A percentile compares a stretch with the other conserved stretches of the same genome.
phyloP scores from a whole-genome alignment of 208 protist species.

The Crithidia bombi region DNA sequence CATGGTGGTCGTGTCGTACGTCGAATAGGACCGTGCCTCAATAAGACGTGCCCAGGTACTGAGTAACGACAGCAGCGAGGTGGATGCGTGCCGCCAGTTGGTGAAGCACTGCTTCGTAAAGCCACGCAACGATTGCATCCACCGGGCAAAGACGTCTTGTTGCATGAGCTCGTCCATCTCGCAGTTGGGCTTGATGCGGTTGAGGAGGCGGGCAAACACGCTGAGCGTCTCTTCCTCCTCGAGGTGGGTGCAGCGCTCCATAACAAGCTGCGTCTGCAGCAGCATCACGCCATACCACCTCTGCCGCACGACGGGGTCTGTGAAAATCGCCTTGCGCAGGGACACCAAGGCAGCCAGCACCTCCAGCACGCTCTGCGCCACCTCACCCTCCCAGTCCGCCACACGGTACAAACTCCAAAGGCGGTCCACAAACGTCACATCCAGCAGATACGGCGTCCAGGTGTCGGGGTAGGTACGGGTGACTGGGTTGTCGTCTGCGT shows the following conservation, averaged over 20 bases:
- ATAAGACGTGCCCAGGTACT: constrained; percentile 44
- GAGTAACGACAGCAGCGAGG: constrained; percentile 37
- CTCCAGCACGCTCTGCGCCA: constrained; percentile 29
- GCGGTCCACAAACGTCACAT: constrained; percentile 25
- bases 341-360: constrained; percentile 23
- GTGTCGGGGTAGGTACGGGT: constrained; percentile 19
- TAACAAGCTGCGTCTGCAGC: constrained; percentile 53
- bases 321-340: constrained; percentile 31
- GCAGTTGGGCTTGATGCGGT: constrained; percentile 66
- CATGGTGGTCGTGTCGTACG: constrained; percentile 18
- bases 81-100: constrained; percentile 30
- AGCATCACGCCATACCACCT: constrained; percentile 52
- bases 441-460: constrained; percentile 22
- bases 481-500: constrained; percentile 28
- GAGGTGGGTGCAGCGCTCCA: constrained; percentile 48
- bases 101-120: constrained; percentile 39
- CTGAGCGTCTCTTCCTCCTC: constrained; percentile 42
- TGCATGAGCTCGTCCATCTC: constrained; percentile 53
- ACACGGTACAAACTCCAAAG: constrained; percentile 33
- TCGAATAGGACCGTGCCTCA: constrained; percentile 35
- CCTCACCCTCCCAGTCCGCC: constrained; percentile 21
- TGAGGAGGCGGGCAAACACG: constrained; percentile 50
- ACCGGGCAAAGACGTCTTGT: constrained; percentile 36
- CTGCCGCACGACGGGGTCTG: constrained; percentile 18
- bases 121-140: constrained; percentile 30